These are phyloP conservation scores for Biscogniauxia mediterranea DNA, from an alignment of 2,329 filamentous ascomycete species.

Conservation along the genomic window DNA sequence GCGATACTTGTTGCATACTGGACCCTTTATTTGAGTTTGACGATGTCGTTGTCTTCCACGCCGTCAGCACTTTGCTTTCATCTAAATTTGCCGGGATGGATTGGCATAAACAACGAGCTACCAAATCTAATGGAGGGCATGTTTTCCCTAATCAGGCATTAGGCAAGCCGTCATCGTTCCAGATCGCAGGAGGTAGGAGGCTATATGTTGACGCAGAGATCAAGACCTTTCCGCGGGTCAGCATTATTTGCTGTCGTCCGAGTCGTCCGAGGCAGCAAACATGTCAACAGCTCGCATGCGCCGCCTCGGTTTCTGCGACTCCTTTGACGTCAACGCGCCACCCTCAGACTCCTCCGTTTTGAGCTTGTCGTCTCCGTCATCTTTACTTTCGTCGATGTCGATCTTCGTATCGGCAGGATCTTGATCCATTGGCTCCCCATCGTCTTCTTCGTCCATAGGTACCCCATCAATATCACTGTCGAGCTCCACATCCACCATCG, in stretches of 20 bases:
- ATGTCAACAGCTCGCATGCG: constrained; percentile 79
- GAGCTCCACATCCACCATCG: constrained; percentile 46
- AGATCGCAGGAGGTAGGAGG: background rate
- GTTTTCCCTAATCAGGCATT: background rate
- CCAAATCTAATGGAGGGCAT: too few relatives aligned
- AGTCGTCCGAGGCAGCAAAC: constrained; percentile 75
- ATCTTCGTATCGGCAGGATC: constrained; percentile 12
- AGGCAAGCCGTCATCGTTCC: background rate
- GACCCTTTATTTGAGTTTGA: too few relatives aligned
- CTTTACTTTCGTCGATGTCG: constrained; percentile 21
- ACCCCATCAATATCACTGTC: constrained; percentile 49
- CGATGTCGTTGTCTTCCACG: too few relatives aligned
- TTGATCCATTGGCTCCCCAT: constrained; percentile 38
- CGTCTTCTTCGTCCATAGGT: constrained; percentile 38
- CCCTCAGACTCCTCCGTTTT: constrained; percentile 25
- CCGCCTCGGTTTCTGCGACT: constrained; percentile 44
- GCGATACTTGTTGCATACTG: too few relatives aligned
- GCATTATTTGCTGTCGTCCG: constrained; percentile 33
- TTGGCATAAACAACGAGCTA: too few relatives aligned
- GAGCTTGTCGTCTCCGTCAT: constrained; percentile 26
- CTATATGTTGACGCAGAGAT: background rate
- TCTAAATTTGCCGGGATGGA: too few relatives aligned
- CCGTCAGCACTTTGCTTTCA: too few relatives aligned
- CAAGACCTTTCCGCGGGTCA: background rate
- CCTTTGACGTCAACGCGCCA: constrained; percentile 19